Evolutionary conservation across 2,329 filamentous ascomycete genomes (phyloP).

Genomic region (Elsinoe australis): DNA sequence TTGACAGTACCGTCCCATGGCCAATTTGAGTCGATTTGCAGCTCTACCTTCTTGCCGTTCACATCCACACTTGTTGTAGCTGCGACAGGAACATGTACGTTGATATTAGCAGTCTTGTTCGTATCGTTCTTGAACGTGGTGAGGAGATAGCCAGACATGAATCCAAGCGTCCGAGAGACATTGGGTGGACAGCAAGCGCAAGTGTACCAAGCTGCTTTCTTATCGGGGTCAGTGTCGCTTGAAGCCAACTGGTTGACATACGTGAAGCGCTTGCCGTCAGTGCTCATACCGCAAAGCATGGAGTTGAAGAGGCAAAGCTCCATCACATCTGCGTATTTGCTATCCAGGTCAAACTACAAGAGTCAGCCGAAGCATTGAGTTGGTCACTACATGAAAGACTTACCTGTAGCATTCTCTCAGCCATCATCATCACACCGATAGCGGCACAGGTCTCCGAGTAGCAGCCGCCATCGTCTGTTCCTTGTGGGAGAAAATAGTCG

Average conservation of each 20-base stretch:
- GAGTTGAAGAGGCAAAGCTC: constrained; percentile 56
- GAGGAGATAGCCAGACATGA: constrained; percentile 52
- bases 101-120: constrained; percentile 33
- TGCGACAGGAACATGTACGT: constrained; percentile 51
- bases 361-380: constrained; percentile 17
- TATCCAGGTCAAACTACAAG: constrained; percentile 42
- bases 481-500: constrained; percentile 52
- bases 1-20: constrained; percentile 49
- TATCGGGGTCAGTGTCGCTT: constrained; percentile 43
- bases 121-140: constrained; percentile 31
- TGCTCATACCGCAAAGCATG: constrained; percentile 50
- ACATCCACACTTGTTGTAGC: constrained; percentile 39
- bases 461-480: constrained; percentile 54
- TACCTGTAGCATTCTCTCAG: constrained; percentile 48
- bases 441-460: constrained; percentile 56
- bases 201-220: constrained; percentile 51
- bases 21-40: constrained; percentile 49
- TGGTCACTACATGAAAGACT: constrained; percentile 17
- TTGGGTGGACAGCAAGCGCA: constrained; percentile 56
- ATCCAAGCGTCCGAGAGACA: constrained; percentile 48
- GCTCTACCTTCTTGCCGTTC: constrained; percentile 30
- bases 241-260: constrained; percentile 56
- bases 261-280: constrained; percentile 51
- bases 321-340: constrained; percentile 51
- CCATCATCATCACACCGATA: constrained; percentile 55